Evolutionary conservation across 2,329 filamentous ascomycete species (phyloP).

Genomic region (Talaromyces sp.): DNA sequence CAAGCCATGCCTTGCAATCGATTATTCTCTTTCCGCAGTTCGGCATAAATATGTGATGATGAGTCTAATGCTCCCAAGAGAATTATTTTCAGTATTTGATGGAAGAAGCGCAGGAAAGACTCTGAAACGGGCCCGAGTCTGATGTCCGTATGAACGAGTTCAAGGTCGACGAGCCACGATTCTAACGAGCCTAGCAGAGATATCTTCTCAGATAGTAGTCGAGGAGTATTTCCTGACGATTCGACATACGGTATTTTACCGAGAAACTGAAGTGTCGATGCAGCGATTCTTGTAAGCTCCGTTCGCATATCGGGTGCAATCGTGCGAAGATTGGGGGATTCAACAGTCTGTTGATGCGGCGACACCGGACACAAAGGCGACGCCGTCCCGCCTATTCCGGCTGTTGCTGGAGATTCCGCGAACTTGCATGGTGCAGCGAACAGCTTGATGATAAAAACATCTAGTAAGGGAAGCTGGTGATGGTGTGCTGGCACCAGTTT

Average conservation of each 20-base stretch:
- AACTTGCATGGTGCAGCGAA: slow-evolving; percentile 10
- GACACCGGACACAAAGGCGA: not conserved
- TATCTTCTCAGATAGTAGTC: slow-evolving; percentile 2
- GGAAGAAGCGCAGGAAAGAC: slow-evolving; percentile 6
- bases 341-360: not conserved
- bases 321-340: not conserved
- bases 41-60: not conserved
- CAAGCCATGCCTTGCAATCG: not conserved
- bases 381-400: not conserved
- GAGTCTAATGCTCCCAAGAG: slow-evolving; percentile 6
- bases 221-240: not conserved
- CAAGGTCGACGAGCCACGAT: slow-evolving; percentile 2
- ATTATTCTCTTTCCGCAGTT: slow-evolving; percentile 3
- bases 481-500: slow-evolving; percentile 1
- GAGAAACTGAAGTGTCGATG: slow-evolving; percentile 3
- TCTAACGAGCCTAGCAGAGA: slow-evolving; percentile 5
- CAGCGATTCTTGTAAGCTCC: slow-evolving; percentile 3
- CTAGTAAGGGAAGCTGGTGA: slow-evolving; percentile 1
- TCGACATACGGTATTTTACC: not conserved
- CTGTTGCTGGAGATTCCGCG: not conserved
- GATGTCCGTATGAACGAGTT: not conserved
- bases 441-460: slow-evolving; percentile 11
- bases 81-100: slow-evolving; percentile 5
- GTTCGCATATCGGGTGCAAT: slow-evolving; percentile 10
- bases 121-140: slow-evolving; percentile 1